Conservation (phyloP, 768 basidiomycete genomes). For the Kondoa malvinella region DNA sequence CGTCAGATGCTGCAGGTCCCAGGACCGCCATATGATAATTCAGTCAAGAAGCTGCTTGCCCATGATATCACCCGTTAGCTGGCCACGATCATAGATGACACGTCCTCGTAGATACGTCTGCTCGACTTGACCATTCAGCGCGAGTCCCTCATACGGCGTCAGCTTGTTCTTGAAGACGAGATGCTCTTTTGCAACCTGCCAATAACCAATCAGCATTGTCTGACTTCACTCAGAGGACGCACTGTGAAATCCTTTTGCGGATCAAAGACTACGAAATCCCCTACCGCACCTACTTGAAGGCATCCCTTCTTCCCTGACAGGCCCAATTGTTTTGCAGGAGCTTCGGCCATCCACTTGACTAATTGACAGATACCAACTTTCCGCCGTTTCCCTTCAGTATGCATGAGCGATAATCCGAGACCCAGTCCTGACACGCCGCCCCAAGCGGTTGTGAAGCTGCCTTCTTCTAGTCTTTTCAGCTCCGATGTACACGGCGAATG, state of each 20-base stretch:
- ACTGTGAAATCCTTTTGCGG: constrained; percentile 35
- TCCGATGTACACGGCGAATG: constrained; percentile 68
- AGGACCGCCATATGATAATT: too few relatives aligned
- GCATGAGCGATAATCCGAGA: constrained; percentile 68
- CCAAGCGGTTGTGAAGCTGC: constrained; percentile 80
- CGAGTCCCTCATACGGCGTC: constrained; percentile 68
- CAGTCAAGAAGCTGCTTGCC: constrained; percentile 21
- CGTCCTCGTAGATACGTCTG: constrained; percentile 64
- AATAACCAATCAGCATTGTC: background rate
- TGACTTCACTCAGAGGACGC: constrained; percentile 8
- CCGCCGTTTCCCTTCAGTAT: constrained; percentile 59
- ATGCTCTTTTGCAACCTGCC: constrained; percentile 52
- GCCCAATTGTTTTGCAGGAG: constrained; percentile 64
- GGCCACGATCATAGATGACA: constrained; percentile 40
- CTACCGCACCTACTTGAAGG: constrained; percentile 57
- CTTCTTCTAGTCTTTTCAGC: constrained; percentile 55
- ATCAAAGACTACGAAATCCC: constrained; percentile 75
- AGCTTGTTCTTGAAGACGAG: constrained; percentile 87
- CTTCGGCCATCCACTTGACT: constrained; percentile 55
- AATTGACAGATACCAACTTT: constrained; percentile 47
- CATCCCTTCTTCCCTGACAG: constrained; percentile 53
- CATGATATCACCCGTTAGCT: background rate
- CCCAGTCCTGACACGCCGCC: constrained; percentile 86
- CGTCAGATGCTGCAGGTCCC: too few relatives aligned
- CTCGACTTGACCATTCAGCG: constrained; percentile 52